Base-by-base conservation (phyloP, 179 eudicot species). In the Monotropa hypopitys region DNA sequence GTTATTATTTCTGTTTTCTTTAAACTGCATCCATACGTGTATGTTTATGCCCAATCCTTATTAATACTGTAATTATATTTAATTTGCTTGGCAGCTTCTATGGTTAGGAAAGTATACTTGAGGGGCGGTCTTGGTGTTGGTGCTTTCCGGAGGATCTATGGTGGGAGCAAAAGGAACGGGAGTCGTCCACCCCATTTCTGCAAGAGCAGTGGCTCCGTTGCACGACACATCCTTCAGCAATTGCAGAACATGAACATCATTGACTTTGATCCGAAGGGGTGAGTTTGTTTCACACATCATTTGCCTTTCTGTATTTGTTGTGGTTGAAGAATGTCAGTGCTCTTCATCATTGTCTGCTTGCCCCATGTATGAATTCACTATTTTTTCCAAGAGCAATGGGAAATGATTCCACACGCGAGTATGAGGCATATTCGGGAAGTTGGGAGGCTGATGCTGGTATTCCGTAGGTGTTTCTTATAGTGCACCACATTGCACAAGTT, bases 91-190 rank as follows among this genome's bases (percentile, higher is more conserved):
- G 42, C 85, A 92, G 96, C 96, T 73, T 92, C 97, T 30, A 92
- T 89, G 85, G 97, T 93, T 68, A 89, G 97, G 85, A 92, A 92
- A 63, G 79, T 92, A 57, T 92, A 92, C 81, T 69, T 89, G 83
- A 91, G 97, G 78, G 90, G 92, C 7, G 96, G 96, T 51, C 74
- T 92, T 77, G 97, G 97, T 26, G 96, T 92, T 61, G 97, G 97
- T 78, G 92, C 81, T 13, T 89, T 92, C 79, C 81, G 84, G 35
- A 89, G 96, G 68, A 89, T 92, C 32, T 92, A 92, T 74, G 97
- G 96, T 42, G 97, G 97, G 21, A 87, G 91, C 87, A 81, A 92
- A 88, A 88, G 97, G 61, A 92, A 92, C 7, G 97, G 93, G 0
- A 91, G 96, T 53, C 84, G 88, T 20, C 97, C 97, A 47, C 96